Evolutionary conservation across 768 basidiomycete genomes (phyloP).

Genomic region (Pisolithus orientalis): DNA sequence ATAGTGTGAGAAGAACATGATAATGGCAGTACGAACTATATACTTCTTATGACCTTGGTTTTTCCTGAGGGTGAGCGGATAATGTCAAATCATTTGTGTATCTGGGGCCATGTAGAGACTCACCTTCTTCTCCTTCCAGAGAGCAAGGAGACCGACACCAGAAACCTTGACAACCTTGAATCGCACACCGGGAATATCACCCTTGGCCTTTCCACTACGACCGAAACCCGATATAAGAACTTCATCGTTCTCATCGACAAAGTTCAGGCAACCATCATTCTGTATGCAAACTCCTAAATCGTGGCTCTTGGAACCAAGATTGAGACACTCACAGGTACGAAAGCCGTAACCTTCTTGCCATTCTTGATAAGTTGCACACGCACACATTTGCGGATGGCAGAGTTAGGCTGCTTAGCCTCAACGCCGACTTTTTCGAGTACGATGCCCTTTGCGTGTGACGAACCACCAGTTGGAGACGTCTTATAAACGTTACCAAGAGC

Average conservation of each 20-base stretch:
- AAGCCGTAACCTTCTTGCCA: slow-evolving; percentile 99
- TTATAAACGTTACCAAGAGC: slow-evolving; percentile 99
- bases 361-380: slow-evolving; percentile 99
- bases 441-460: slow-evolving; percentile 99
- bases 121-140: slow-evolving; percentile 99
- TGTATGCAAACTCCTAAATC: slow-evolving; percentile 22
- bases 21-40: slow-evolving; percentile 1
- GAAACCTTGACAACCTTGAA: slow-evolving; percentile 99
- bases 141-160: slow-evolving; percentile 94
- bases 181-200: slow-evolving; percentile 99
- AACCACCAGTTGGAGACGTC: slow-evolving; percentile 98
- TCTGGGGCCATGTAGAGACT: slow-evolving; percentile 16
- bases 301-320: not conserved
- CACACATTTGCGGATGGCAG: slow-evolving; percentile 99
- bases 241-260: slow-evolving; percentile 99
- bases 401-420: slow-evolving; percentile 99
- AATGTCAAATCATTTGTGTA: too few relatives aligned
- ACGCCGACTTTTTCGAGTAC: slow-evolving; percentile 99
- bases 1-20: slow-evolving; percentile 10
- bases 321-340: slow-evolving; percentile 78
- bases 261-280: slow-evolving; percentile 98
- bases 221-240: slow-evolving; percentile 99
- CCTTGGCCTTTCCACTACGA: slow-evolving; percentile 99
- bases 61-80: slow-evolving; percentile 43
- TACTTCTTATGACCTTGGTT: slow-evolving; percentile 53